Conservation (phyloP, 345 rosid genomes). For the Citrus trifoliata region DNA sequence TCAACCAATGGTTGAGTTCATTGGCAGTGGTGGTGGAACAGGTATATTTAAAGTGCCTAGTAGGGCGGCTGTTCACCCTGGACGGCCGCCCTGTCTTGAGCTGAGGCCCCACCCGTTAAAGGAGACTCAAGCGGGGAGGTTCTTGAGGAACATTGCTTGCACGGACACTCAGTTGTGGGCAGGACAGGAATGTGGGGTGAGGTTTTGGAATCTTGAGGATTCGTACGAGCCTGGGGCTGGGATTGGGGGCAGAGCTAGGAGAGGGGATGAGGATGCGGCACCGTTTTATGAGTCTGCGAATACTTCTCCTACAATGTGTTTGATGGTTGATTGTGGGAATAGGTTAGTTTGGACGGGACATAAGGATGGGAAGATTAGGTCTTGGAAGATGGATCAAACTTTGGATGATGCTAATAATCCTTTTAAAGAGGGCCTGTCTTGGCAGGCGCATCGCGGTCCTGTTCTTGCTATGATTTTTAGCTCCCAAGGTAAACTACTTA, state of each 20-base stretch:
- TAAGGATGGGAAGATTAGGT: slow-evolving; percentile 86
- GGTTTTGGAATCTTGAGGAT: slow-evolving; percentile 74
- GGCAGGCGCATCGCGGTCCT: slow-evolving; percentile 96
- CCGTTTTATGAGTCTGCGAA: slow-evolving; percentile 84
- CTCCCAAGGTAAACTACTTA: slow-evolving; percentile 59
- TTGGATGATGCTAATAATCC: slow-evolving; percentile 34
- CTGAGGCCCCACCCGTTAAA: slow-evolving; percentile 89
- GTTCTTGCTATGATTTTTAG: slow-evolving; percentile 71
- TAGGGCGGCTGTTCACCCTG: slow-evolving; percentile 74
- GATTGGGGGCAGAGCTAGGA: slow-evolving; percentile 55
- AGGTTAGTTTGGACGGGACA: slow-evolving; percentile 93
- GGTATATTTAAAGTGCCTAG: slow-evolving; percentile 70
- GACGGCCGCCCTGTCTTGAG: slow-evolving; percentile 81
- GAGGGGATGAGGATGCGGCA: slow-evolving; percentile 97
- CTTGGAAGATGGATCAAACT: slow-evolving; percentile 81
- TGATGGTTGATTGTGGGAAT: slow-evolving; percentile 68
- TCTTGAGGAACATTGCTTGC: slow-evolving; percentile 83
- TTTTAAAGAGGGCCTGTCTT: slow-evolving; percentile 84
- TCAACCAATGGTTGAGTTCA: slow-evolving; percentile 63
- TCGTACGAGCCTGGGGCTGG: slow-evolving; percentile 68
- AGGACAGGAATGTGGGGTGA: slow-evolving; percentile 86
- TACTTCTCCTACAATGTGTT: slow-evolving; percentile 77
- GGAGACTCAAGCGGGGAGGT: slow-evolving; percentile 93
- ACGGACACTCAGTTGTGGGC: slow-evolving; percentile 90
- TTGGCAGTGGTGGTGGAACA: slow-evolving; percentile 52